Evolutionary conservation across 768 basidiomycete species (phyloP).

Genomic region (Boletus sp.): DNA sequence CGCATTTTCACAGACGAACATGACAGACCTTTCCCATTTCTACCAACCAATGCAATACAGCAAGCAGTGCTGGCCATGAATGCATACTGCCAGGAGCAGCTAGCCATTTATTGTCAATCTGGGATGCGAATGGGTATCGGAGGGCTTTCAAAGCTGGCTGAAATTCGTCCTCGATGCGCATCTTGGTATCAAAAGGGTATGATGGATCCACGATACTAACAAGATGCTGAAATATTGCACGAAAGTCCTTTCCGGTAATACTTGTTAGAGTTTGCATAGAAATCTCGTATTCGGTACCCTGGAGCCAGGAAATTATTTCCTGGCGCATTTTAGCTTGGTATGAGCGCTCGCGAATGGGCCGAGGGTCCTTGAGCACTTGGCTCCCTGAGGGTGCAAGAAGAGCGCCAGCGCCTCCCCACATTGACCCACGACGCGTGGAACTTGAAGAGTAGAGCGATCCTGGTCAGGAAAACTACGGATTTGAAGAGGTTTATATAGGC

Average conservation of each 20-base stretch:
- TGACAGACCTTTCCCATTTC: conserved; percentile 75
- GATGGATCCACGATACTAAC: conserved; percentile 68
- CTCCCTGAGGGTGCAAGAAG: conserved; percentile 46
- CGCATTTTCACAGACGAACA: not conserved
- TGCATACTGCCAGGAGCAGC: conserved; percentile 87
- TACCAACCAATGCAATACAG: conserved; percentile 90
- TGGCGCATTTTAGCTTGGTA: conserved; percentile 77
- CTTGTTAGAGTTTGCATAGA: conserved; percentile 65
- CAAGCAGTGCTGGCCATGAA: conserved; percentile 89
- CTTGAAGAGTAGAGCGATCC: conserved; percentile 29
- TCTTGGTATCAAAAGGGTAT: conserved; percentile 54
- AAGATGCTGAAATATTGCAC: conserved; percentile 79
- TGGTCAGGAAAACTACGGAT: conserved; percentile 2
- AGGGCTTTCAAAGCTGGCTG: conserved; percentile 69
- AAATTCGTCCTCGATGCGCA: conserved; percentile 80
- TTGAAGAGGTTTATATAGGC: conserved; percentile 5
- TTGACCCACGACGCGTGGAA: conserved; percentile 74
- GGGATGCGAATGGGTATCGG: conserved; percentile 77
- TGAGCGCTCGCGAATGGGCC: conserved; percentile 72
- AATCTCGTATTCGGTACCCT: conserved; percentile 63
- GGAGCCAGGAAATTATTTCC: conserved; percentile 72
- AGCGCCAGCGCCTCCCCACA: conserved; percentile 58
- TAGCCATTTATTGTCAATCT: conserved; percentile 83
- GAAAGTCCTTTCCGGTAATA: conserved; percentile 86
- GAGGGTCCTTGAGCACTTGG: conserved; percentile 66